Conservation (phyloP, 2,329 filamentous ascomycete genomes). For the Byssothecium circinans region DNA sequence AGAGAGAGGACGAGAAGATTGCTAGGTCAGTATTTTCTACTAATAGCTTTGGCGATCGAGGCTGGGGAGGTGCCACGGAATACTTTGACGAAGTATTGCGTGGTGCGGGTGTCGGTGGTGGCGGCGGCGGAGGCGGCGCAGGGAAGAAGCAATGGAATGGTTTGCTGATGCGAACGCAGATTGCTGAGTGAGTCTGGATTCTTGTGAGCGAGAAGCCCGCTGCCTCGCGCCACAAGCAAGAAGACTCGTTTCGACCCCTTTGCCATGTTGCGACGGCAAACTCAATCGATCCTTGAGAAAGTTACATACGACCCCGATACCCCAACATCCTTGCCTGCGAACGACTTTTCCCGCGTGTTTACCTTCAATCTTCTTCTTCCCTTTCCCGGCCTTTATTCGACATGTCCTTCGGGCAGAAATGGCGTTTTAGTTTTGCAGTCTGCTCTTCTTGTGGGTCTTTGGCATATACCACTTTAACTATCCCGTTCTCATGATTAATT, state of each 20-base stretch:
- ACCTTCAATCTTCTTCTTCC: neutral
- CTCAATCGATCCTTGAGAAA: neutral
- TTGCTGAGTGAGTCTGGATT: conserved; percentile 59
- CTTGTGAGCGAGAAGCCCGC: conserved; percentile 54
- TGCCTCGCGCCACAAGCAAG: too few species aligned
- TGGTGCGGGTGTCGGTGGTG: too few species aligned
- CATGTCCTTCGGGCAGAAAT: too few species aligned
- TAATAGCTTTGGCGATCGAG: conserved; percentile 6
- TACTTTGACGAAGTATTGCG: too few species aligned
- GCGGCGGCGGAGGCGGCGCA: neutral
- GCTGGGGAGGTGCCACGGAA: neutral
- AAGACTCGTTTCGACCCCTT: conserved; percentile 18
- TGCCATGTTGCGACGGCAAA: conserved; percentile 18
- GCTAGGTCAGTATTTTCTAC: conserved; percentile 70
- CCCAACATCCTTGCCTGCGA: neutral
- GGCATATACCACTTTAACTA: too few species aligned
- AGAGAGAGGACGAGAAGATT: conserved; percentile 99
- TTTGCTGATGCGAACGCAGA: conserved; percentile 39
- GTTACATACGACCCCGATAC: neutral
- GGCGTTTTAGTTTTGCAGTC: too few species aligned
- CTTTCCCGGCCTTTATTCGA: too few species aligned
- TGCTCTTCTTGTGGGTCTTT: too few species aligned
- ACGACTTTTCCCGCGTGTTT: neutral
- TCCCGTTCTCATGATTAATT: too few species aligned
- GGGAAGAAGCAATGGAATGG: conserved; percentile 8